Conservation (phyloP, 768 basidiomycete genomes). For the Leccinum incarnatum region DNA sequence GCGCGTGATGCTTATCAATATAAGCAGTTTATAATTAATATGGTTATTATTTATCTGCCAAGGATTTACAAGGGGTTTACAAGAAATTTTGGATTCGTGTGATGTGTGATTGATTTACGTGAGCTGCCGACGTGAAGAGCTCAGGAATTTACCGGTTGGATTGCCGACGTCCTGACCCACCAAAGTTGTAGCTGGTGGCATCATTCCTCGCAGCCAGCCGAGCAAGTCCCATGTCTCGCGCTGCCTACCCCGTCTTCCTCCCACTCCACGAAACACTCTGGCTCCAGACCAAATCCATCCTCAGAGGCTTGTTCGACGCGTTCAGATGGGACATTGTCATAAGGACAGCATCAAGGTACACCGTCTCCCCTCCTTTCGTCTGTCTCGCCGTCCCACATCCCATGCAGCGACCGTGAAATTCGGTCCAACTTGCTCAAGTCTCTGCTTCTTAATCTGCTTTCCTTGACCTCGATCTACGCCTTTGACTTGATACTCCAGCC, state of each 20-base stretch:
- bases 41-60: too few relatives aligned
- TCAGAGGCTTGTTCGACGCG: slow-evolving; percentile 63
- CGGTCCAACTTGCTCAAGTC: slow-evolving; percentile 75
- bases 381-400: slow-evolving; percentile 10
- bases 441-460: slow-evolving; percentile 66
- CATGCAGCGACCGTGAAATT: slow-evolving; percentile 68
- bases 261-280: slow-evolving; percentile 56
- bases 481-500: slow-evolving; percentile 73
- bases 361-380: slow-evolving; percentile 7
- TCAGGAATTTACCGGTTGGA: slow-evolving; percentile 13
- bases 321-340: slow-evolving; percentile 70
- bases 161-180: slow-evolving; percentile 10
- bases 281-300: slow-evolving; percentile 60
- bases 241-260: slow-evolving; percentile 68
- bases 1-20: too few relatives aligned
- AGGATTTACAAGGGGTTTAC: too few relatives aligned
- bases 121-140: background rate
- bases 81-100: too few relatives aligned
- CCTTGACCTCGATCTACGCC: slow-evolving; percentile 69
- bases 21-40: too few relatives aligned
- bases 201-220: background rate
- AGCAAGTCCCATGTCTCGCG: slow-evolving; percentile 38
- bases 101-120: background rate
- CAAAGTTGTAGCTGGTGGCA: background rate
- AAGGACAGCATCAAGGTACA: slow-evolving; percentile 56